Evolutionary conservation across 2,329 filamentous ascomycete species (phyloP), one percentile per base, ranked within the genome.

Genomic region (Chaetomiaceae sp.): DNA sequence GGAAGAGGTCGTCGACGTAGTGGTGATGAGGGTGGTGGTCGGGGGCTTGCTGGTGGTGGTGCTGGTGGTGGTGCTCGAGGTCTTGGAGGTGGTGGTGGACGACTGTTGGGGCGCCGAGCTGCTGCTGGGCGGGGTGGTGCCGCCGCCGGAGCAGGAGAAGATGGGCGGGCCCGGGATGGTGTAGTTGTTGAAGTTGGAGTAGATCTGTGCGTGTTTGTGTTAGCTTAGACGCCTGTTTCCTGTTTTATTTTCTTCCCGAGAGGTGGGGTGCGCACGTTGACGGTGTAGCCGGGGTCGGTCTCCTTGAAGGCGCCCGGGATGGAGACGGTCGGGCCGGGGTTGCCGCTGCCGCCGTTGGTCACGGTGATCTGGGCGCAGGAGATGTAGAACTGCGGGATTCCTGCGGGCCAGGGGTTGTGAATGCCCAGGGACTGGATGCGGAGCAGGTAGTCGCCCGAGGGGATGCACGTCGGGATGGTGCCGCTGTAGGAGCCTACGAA

Each of bases 371-470:
- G 58, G 17, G 58, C 55, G 50, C 55, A 59, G 9, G 41, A 49
- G 44, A 61, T 51, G 42, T 61, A 60, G 60, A 80, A 73, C 62
- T 76, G 56, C 3, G 56, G 56, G 21, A 48, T 54, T 3, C 55
- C 56, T 14, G 52, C 55, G 7, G 60, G 60, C 48, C 51, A 62
- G 27, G 59, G 59, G 56, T 76, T 74, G 70, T 85, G 82, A 46
- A 85, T 79, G 23, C 77, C 82, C 44, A 85, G 74, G 48, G 78
- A 72, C 52, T 83, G 79, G 63, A 81, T 76, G 41, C 81, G 73
- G 21, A 82, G 68, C 31, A 83, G 74, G 63, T 83, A 84, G 55
- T 82, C 75, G 52, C 81, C 81, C 33, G 76, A 61, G 23, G 73
- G 72, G 45, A 84, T 71, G 58, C 73, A 74, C 27, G 65, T 60